Percentiles rank a stretch among this genome's conserved stretches.
Conservation (phyloP, 371 early-diverging fungal genomes). For the Mucor velutinosus region DNA sequence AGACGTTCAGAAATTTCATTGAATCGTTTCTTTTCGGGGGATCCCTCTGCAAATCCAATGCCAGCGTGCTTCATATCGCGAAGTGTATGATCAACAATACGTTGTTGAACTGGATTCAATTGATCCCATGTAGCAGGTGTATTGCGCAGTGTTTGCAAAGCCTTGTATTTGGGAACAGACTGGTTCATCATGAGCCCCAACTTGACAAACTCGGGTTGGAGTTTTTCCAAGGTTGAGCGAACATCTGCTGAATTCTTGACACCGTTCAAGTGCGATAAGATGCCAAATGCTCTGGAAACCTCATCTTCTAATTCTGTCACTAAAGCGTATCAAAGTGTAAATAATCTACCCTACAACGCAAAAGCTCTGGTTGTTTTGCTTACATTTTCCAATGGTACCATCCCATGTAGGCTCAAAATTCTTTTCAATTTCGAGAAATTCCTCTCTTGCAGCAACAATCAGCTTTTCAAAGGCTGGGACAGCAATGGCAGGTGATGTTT, state of each 20-base stretch:
- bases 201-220: slow-evolving; percentile 61
- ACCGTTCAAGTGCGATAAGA: slow-evolving; percentile 61
- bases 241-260: slow-evolving; percentile 64
- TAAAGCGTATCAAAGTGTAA: neutral
- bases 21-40: slow-evolving; percentile 55
- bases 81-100: slow-evolving; percentile 59
- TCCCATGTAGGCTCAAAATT: slow-evolving; percentile 65
- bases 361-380: neutral
- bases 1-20: slow-evolving; percentile 61
- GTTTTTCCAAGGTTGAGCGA: slow-evolving; percentile 57
- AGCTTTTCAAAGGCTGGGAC: slow-evolving; percentile 57
- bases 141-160: slow-evolving; percentile 47
- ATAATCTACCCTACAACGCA: neutral
- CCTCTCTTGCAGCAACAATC: slow-evolving; percentile 42
- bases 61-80: slow-evolving; percentile 65
- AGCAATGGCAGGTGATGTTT: slow-evolving; percentile 50
- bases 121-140: slow-evolving; percentile 38
- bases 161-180: slow-evolving; percentile 60
- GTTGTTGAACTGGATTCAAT: slow-evolving; percentile 57
- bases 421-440: slow-evolving; percentile 53
- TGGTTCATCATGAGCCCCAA: slow-evolving; percentile 63
- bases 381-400: slow-evolving; percentile 63
- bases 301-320: slow-evolving; percentile 62
- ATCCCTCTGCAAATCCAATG: slow-evolving; percentile 58
- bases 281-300: slow-evolving; percentile 57